A percentile compares a stretch with the other conserved stretches of the same genome.
Conservation (phyloP, 164 flowering plant species). For the Buxus sempervirens region DNA sequence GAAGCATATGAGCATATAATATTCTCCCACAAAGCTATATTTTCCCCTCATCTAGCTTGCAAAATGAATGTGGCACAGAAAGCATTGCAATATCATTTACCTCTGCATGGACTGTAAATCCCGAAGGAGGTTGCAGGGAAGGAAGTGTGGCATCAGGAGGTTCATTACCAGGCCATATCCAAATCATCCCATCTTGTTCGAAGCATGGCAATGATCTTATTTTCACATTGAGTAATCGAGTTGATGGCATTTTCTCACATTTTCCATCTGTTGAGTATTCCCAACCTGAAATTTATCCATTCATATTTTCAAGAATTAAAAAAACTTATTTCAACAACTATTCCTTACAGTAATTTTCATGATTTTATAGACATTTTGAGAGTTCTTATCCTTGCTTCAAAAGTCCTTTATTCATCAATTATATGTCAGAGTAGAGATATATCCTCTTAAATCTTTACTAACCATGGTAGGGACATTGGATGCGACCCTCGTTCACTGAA, state of each 20-base stretch:
- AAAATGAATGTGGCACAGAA: neutral
- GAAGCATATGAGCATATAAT: neutral
- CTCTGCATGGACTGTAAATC: constrained; percentile 90
- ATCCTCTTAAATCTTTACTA: constrained; percentile 23
- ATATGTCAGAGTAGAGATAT: neutral
- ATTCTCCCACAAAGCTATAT: neutral
- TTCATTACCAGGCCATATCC: constrained; percentile 97
- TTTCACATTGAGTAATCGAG: constrained; percentile 55
- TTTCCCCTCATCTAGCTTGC: neutral
- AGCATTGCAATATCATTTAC: constrained; percentile 24
- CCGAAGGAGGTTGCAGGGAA: constrained; percentile 80
- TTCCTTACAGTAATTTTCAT: neutral
- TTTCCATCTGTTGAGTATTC: constrained; percentile 94
- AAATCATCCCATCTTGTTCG: constrained; percentile 92
- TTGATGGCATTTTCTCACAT: constrained; percentile 99
- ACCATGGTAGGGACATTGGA: constrained; percentile 98
- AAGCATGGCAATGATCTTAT: constrained; percentile 80
- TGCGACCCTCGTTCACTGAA: constrained; percentile 87
- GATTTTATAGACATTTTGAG: neutral
- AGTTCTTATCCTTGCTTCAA: neutral
- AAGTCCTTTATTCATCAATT: neutral
- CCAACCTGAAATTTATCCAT: constrained; percentile 61
- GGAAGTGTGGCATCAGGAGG: constrained; percentile 79
- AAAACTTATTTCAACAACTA: neutral
- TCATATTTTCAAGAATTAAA: neutral